Evolutionary conservation across 495 filamentous ascomycete genomes (phyloP).

Genomic region (Durotheca rogersii): DNA sequence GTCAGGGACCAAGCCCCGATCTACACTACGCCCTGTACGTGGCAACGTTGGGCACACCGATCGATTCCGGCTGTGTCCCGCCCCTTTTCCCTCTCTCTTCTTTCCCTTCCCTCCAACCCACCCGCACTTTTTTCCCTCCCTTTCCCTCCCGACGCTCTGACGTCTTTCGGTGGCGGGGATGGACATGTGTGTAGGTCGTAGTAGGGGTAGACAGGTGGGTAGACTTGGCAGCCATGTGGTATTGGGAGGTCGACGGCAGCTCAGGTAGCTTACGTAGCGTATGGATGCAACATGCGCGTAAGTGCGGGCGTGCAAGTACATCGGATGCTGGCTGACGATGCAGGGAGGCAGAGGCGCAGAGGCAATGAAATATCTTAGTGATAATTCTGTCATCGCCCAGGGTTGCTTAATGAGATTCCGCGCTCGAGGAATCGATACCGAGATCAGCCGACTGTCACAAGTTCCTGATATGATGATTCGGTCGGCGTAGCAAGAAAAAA

Average conservation of each 20-base stretch:
- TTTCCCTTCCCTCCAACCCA: background rate
- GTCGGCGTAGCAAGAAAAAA: constrained; percentile 26
- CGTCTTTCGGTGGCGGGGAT: background rate
- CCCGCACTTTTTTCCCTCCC: background rate
- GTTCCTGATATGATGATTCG: constrained; percentile 32
- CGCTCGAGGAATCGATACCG: constrained; percentile 24
- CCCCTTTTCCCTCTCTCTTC: background rate
- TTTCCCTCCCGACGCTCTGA: background rate
- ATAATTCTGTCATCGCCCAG: too few relatives aligned
- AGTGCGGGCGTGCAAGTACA: too few relatives aligned
- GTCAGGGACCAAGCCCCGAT: constrained; percentile 23
- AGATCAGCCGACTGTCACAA: constrained; percentile 32
- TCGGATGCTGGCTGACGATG: too few relatives aligned
- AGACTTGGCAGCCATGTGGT: too few relatives aligned
- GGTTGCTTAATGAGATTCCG: constrained; percentile 28
- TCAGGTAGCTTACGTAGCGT: too few relatives aligned
- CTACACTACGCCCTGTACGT: constrained; percentile 28
- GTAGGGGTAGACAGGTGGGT: too few relatives aligned
- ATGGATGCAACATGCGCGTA: too few relatives aligned
- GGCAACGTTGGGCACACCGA: constrained; percentile 12
- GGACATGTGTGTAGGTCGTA: background rate
- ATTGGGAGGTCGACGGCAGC: too few relatives aligned
- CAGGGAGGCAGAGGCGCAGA: too few relatives aligned
- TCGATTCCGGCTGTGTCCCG: too few relatives aligned
- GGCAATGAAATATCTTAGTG: too few relatives aligned